A percentile compares a stretch with the other conserved stretches of the same genome.
Conservation (phyloP, 768 basidiomycete species). For the Filobasidium floriforme region DNA sequence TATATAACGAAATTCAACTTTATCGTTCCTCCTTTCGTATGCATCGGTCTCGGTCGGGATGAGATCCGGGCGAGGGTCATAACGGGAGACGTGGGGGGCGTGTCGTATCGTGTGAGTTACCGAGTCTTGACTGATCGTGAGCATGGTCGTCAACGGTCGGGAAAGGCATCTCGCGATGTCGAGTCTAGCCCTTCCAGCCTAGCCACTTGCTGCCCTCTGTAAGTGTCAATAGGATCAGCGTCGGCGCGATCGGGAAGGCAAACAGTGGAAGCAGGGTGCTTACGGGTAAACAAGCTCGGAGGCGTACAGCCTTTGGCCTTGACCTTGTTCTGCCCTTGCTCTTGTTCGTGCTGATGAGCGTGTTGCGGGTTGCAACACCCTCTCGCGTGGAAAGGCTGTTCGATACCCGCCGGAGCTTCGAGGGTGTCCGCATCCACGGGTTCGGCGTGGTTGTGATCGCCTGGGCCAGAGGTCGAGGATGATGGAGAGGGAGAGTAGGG, state of each 20-base stretch:
- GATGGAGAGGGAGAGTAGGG: neutral
- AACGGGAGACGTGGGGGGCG: too few relatives aligned
- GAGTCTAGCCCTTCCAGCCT: neutral
- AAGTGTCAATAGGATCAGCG: neutral
- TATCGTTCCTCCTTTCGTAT: too few relatives aligned
- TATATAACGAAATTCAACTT: too few relatives aligned
- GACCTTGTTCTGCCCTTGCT: neutral
- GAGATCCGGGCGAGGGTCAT: too few relatives aligned
- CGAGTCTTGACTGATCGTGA: too few relatives aligned
- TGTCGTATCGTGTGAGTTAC: too few relatives aligned
- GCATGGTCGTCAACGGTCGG: too few relatives aligned
- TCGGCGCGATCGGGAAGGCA: neutral
- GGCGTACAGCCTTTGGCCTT: neutral
- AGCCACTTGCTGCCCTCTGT: neutral
- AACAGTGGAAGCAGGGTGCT: neutral
- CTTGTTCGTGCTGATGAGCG: too few relatives aligned
- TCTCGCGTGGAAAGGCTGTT: neutral
- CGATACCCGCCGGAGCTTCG: neutral
- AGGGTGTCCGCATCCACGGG: neutral
- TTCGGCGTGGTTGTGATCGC: neutral
- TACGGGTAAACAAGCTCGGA: neutral
- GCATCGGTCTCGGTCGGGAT: too few relatives aligned
- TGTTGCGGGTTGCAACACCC: neutral
- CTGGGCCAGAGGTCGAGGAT: neutral
- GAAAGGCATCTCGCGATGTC: too few relatives aligned